Evolutionary conservation across 2,329 filamentous ascomycete genomes (phyloP).

Genomic region (Apiospora saccharicola): DNA sequence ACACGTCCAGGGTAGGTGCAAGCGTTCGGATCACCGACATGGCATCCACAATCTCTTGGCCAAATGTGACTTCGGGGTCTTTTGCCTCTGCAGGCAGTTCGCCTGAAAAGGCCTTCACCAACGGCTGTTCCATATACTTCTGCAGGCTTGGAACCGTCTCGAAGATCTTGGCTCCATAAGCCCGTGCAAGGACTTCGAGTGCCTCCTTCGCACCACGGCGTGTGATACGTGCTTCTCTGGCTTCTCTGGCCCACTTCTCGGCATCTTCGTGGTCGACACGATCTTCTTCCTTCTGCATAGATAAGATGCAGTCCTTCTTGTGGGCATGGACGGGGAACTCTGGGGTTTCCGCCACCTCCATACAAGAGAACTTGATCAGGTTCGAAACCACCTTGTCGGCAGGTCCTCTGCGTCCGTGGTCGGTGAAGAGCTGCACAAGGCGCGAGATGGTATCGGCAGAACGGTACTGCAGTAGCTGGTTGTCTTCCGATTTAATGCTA

Average conservation of each 20-base stretch:
- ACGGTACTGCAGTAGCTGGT: slow-evolving; percentile 83
- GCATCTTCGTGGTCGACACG: slow-evolving; percentile 87
- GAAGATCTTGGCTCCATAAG: slow-evolving; percentile 80
- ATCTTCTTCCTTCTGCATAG: slow-evolving; percentile 96
- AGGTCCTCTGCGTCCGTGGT: slow-evolving; percentile 79
- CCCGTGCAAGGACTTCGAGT: slow-evolving; percentile 82
- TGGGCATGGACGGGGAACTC: slow-evolving; percentile 86
- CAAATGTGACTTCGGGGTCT: slow-evolving; percentile 76
- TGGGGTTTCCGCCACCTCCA: slow-evolving; percentile 96
- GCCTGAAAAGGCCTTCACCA: slow-evolving; percentile 76
- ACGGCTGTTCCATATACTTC: slow-evolving; percentile 80
- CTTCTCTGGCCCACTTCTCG: slow-evolving; percentile 87
- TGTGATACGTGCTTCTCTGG: slow-evolving; percentile 87
- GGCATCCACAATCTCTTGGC: slow-evolving; percentile 92
- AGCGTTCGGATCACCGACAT: slow-evolving; percentile 92
- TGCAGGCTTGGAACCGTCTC: slow-evolving; percentile 85
- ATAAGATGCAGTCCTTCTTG: slow-evolving; percentile 83
- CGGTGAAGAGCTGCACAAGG: slow-evolving; percentile 86
- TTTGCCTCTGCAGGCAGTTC: slow-evolving; percentile 76
- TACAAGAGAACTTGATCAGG: slow-evolving; percentile 95
- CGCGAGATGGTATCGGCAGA: slow-evolving; percentile 85
- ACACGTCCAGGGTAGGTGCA: slow-evolving; percentile 83
- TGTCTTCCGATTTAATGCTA: slow-evolving; percentile 95
- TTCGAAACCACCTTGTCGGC: slow-evolving; percentile 97
- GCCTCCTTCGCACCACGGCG: slow-evolving; percentile 93